phyloP scores from a whole-genome alignment of 345 rosid genomes.

The Kandelia obovata region DNA sequence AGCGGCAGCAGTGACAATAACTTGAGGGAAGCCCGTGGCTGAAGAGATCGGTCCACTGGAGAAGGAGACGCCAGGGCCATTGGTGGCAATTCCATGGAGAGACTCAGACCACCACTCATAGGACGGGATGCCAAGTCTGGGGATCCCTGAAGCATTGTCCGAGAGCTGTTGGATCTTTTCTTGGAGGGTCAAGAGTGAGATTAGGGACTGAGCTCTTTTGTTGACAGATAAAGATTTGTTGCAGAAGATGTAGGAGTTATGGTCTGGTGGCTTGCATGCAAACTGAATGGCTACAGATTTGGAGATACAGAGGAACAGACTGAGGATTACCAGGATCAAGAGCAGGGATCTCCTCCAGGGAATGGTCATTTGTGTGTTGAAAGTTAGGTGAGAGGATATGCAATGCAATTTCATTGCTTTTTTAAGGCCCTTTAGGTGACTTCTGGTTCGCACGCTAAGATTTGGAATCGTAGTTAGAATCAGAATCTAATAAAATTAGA shows the following conservation, averaged over 20 bases:
- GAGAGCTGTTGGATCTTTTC: slow-evolving; percentile 74
- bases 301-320: slow-evolving; percentile 8
- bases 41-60: slow-evolving; percentile 47
- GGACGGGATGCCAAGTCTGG: slow-evolving; percentile 76
- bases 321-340: slow-evolving; percentile 10
- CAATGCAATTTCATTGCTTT: too few relatives aligned
- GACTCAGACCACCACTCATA: slow-evolving; percentile 99
- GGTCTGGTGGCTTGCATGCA: slow-evolving; percentile 58
- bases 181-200: slow-evolving; percentile 61
- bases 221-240: slow-evolving; percentile 49
- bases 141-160: slow-evolving; percentile 59
- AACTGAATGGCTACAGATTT: slow-evolving; percentile 27
- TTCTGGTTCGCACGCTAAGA: too few relatives aligned
- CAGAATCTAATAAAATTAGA: too few relatives aligned
- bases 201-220: slow-evolving; percentile 58
- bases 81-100: slow-evolving; percentile 76
- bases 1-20: slow-evolving; percentile 59
- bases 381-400: background rate
- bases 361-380: slow-evolving; percentile 11
- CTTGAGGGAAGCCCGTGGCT: slow-evolving; percentile 88
- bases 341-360: background rate
- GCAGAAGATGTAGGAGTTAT: slow-evolving; percentile 58
- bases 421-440: too few relatives aligned
- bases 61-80: slow-evolving; percentile 87
- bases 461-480: too few relatives aligned